These are phyloP conservation scores for Fomitiporia mediterranea DNA, from an alignment of 1,284 basidiomycete genomes.

Conservation along the genomic window DNA sequence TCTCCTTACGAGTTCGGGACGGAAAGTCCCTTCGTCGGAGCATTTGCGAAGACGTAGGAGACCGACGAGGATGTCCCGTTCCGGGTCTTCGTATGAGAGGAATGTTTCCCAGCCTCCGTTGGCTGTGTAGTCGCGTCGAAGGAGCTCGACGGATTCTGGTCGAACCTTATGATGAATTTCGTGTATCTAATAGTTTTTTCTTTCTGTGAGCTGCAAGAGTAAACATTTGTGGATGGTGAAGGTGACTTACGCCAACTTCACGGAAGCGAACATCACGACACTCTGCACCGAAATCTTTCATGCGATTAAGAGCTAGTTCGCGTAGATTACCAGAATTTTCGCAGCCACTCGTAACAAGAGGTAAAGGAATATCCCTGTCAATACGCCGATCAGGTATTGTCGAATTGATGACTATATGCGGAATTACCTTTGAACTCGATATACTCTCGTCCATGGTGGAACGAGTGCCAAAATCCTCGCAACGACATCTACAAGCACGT, in stretches of 20 bases:
- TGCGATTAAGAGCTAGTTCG: conserved; percentile 92
- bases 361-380: conserved; percentile 90
- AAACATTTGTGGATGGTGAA: background rate
- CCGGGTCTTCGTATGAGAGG: conserved; percentile 97
- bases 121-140: conserved; percentile 93
- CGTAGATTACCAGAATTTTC: conserved; percentile 97
- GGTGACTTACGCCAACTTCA: conserved; percentile 85
- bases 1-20: conserved; percentile 81
- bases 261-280: conserved; percentile 97
- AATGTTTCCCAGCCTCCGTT: conserved; percentile 99
- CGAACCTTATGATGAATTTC: conserved; percentile 98
- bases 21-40: conserved; percentile 93
- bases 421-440: conserved; percentile 85
- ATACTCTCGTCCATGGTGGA: conserved; percentile 98
- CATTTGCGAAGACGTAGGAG: conserved; percentile 92
- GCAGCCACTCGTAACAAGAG: conserved; percentile 92
- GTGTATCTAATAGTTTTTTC: conserved; percentile 61
- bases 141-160: conserved; percentile 94
- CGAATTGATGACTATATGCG: conserved; percentile 14
- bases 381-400: conserved; percentile 16
- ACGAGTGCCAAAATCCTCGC: conserved; percentile 95
- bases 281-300: conserved; percentile 98
- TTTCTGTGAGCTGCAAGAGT: too few relatives aligned
- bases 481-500: conserved; percentile 95
- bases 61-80: conserved; percentile 94